A percentile compares a stretch with the other conserved stretches of the same genome.
phyloP scores from a whole-genome alignment of 2,329 filamentous ascomycete genomes.

The Colletotrichum viniferum region DNA sequence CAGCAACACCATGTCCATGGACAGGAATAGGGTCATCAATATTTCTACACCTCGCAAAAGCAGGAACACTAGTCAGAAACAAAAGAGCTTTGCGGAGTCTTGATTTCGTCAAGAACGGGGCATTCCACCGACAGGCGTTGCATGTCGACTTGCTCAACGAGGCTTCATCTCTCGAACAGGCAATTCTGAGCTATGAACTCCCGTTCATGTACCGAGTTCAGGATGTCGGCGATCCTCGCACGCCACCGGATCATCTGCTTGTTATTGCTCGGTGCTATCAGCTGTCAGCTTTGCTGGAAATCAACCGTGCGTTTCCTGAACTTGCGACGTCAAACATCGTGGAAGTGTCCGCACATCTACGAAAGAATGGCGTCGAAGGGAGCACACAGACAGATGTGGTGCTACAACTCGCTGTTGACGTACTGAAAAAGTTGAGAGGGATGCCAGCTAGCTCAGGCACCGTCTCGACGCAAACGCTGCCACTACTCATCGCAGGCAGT shows the following conservation, averaged over 20 bases:
- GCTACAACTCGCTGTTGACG: not conserved
- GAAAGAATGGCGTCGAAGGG: not conserved
- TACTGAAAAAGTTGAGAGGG: not conserved
- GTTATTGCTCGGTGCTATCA: not conserved
- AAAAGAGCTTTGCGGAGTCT: not conserved
- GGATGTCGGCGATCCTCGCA: not conserved
- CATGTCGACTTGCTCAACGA: not conserved
- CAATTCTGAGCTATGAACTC: not conserved
- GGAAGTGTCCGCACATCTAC: not conserved
- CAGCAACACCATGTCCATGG: not conserved
- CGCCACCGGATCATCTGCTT: rapidly evolving
- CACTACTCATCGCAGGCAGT: not conserved
- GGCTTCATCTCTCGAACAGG: not conserved
- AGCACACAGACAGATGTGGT: rapidly evolving
- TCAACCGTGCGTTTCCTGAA: not conserved
- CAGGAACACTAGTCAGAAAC: not conserved
- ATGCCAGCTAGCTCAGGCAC: not conserved
- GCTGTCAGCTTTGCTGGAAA: not conserved
- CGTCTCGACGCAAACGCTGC: not conserved
- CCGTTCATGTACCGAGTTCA: rapidly evolving
- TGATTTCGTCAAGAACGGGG: not conserved
- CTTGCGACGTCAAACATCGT: not conserved
- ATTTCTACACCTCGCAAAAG: not conserved
- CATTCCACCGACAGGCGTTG: not conserved
- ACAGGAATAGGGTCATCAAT: not conserved